Percentiles rank a stretch among this genome's conserved stretches.
phyloP scores from a whole-genome alignment of 257 asterid species.

The Dorcoceras hygrometricum region DNA sequence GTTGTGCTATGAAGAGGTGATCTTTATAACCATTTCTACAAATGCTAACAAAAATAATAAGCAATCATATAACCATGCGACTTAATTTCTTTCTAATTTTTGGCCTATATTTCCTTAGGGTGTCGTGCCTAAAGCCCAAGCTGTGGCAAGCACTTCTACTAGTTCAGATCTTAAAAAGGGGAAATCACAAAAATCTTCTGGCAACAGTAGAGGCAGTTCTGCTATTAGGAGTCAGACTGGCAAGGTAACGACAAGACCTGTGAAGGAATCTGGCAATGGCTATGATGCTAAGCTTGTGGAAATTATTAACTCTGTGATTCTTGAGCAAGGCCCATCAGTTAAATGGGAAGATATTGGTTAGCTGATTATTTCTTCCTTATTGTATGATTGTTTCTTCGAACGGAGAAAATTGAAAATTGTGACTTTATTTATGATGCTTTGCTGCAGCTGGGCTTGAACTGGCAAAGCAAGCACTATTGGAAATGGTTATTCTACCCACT shows the following conservation, averaged over 20 bases:
- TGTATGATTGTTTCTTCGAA: neutral
- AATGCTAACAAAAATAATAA: constrained; percentile 17
- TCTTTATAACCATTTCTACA: constrained; percentile 21
- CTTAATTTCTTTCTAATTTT: constrained; percentile 19
- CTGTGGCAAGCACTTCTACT: constrained; percentile 36
- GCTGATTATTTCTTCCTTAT: constrained; percentile 26
- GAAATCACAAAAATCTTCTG: constrained; percentile 42
- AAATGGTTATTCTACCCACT: constrained; percentile 96
- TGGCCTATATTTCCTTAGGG: constrained; percentile 37
- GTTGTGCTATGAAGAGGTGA: constrained; percentile 18
- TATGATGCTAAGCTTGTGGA: constrained; percentile 81
- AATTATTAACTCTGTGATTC: constrained; percentile 86
- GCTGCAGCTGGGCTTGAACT: constrained; percentile 94
- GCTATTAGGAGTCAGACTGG: constrained; percentile 38
- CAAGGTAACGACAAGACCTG: constrained; percentile 40
- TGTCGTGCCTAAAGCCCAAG: constrained; percentile 45
- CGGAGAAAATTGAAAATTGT: neutral
- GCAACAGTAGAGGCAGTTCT: constrained; percentile 33
- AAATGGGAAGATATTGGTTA: constrained; percentile 99
- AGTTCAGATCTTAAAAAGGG: constrained; percentile 51
- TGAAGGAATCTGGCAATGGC: constrained; percentile 48
- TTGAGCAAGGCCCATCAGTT: constrained; percentile 88
- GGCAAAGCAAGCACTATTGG: constrained; percentile 92
- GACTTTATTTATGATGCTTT: constrained; percentile 22
- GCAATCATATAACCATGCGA: constrained; percentile 23